Base-by-base conservation (phyloP, 2,329 filamentous ascomycete genomes). In the Alternaria sp. region DNA sequence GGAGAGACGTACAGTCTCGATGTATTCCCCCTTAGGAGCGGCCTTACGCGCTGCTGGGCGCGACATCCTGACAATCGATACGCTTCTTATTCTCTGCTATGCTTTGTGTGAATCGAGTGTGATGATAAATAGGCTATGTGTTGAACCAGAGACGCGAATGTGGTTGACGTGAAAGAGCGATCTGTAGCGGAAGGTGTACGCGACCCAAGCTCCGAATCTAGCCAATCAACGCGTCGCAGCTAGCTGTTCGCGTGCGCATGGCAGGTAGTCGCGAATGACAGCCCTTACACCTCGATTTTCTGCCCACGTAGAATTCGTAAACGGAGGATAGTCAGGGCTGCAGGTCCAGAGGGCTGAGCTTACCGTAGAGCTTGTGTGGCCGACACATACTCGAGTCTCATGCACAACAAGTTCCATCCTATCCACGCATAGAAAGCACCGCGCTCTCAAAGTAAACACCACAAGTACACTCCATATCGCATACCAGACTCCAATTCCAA, bases 21-120 rank as follows among this genome's bases (percentile, higher is more conserved):
- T 97, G 79, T 97, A 98, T 81, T 97, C 94, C 81, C 93, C 93
- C 82, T 93, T 97, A 10, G 88, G 86, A 54, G 89, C 85, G 9
- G 72, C 67, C 67, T 79, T 79, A 77, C 94, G 91, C 73, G 80
- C 75, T 17, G 74, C 69, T 9, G 83, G 80, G 36, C 83, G 76
- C 17, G 83, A 83, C 79, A 83, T 83, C 1, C 17, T 64, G 46
- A 7, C 13, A 21, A n/a, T 1, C 15, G 15, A 40, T 25, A 36
- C 10, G 4, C 13, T 17, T 6, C 32, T 5, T 13, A 5, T 40
- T 36, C 13, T 52, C n/a, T 52, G 28, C 19, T 25, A 32, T 19
- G 4, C 13, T 19, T 8, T 30, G 6, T 40, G 6, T 9, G 15
- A 36, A 11, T 52, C 15, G 19, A 52, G 21, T 5, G 56, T 44